Evolutionary conservation across 371 early-diverging fungal genomes (phyloP).

Genomic region (Mucor circinelloides): DNA sequence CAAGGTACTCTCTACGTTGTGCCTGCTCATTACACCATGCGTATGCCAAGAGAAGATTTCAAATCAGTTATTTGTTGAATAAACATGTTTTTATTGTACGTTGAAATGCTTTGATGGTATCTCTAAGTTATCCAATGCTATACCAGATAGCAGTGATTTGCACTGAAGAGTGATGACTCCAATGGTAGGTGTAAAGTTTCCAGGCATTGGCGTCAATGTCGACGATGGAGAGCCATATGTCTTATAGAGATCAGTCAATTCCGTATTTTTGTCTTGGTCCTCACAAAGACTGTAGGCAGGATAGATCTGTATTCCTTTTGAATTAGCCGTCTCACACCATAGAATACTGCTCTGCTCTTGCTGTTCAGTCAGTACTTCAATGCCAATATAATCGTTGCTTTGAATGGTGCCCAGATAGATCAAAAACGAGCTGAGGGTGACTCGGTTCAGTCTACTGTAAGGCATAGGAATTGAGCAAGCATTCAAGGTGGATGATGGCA

Average conservation of each 20-base stretch:
- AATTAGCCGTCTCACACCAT: constrained; percentile 5
- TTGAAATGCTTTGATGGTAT: constrained; percentile 3
- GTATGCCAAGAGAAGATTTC: constrained; percentile 27
- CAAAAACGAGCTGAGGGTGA: constrained; percentile 9
- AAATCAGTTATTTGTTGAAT: constrained; percentile 27
- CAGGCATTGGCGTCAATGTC: constrained; percentile 9
- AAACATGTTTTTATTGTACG: not conserved
- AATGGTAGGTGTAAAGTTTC: constrained; percentile 11
- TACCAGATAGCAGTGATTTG: constrained; percentile 9
- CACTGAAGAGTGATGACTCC: constrained; percentile 15
- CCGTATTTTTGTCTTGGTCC: not conserved
- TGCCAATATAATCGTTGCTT: constrained; percentile 16
- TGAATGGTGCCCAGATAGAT: constrained; percentile 9
- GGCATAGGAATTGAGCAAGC: not conserved
- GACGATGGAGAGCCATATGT: not conserved
- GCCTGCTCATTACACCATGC: constrained; percentile 44
- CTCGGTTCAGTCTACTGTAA: not conserved
- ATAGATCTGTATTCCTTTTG: not conserved
- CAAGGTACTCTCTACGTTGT: constrained; percentile 37
- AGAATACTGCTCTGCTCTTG: not conserved
- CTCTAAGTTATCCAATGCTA: constrained; percentile 13
- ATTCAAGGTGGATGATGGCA: not conserved
- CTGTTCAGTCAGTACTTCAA: not conserved
- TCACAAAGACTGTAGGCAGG: not conserved
- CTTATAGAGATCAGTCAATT: constrained; percentile 3